Evolutionary conservation across 1,284 basidiomycete species (phyloP).

Genomic region (Polyporus tsugae): DNA sequence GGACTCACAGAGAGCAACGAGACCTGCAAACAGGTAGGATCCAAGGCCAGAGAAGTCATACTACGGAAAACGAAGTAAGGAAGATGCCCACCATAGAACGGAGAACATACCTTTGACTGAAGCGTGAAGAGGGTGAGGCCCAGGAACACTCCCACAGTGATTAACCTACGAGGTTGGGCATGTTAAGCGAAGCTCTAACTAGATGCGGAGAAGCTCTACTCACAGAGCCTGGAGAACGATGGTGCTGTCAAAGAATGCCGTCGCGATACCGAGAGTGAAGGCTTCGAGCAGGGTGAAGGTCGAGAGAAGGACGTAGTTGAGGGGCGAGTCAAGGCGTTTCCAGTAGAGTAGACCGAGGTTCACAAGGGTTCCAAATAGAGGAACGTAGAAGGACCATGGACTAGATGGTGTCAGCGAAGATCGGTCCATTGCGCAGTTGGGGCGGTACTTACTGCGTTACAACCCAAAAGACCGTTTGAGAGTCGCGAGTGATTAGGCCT

Average conservation of each 20-base stretch:
- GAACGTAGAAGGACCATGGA: constrained; percentile 78
- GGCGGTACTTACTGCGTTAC: constrained; percentile 62
- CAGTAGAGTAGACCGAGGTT: constrained; percentile 83
- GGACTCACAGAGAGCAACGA: constrained; percentile 72
- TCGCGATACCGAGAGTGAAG: constrained; percentile 79
- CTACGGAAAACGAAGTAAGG: constrained; percentile 46
- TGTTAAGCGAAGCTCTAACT: background rate
- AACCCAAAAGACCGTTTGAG: constrained; percentile 69
- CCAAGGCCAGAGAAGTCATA: constrained; percentile 90
- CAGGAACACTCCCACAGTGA: constrained; percentile 88
- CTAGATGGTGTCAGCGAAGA: constrained; percentile 47
- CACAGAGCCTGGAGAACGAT: constrained; percentile 88
- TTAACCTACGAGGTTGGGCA: constrained; percentile 55
- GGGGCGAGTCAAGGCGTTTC: constrained; percentile 88
- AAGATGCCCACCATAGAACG: background rate
- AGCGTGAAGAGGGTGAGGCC: constrained; percentile 89
- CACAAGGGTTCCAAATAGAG: constrained; percentile 77
- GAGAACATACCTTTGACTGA: constrained; percentile 71
- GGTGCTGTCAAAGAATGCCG: constrained; percentile 79
- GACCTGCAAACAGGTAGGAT: constrained; percentile 82
- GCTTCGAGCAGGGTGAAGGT: constrained; percentile 85
- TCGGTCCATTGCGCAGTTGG: constrained; percentile 18
- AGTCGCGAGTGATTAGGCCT: constrained; percentile 69
- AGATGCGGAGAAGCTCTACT: constrained; percentile 39
- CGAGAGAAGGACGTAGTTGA: constrained; percentile 81